Evolutionary conservation across 1,284 basidiomycete species (phyloP).

Genomic region (Anthracocystis panici-leucophaei): DNA sequence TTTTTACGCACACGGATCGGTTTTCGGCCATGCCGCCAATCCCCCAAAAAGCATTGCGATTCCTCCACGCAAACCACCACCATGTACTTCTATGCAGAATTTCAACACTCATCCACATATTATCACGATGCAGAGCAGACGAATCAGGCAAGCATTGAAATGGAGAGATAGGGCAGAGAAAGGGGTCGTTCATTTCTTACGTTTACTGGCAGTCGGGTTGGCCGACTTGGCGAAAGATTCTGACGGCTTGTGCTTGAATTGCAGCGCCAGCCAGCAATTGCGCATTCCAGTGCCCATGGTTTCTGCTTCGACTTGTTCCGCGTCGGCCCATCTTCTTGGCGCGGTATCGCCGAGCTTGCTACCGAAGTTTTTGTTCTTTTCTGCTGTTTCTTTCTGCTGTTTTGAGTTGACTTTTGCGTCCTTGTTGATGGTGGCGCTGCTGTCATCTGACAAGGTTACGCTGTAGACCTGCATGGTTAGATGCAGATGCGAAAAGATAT

Average conservation of each 20-base stretch:
- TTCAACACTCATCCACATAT: neutral
- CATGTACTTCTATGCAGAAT: slow-evolving; percentile 44
- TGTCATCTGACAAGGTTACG: neutral
- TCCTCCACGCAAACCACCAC: slow-evolving; percentile 16
- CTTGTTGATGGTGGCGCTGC: neutral
- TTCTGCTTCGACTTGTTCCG: slow-evolving; percentile 45
- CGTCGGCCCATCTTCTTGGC: slow-evolving; percentile 36
- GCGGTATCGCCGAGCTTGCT: slow-evolving; percentile 21
- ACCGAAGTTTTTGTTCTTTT: slow-evolving; percentile 44
- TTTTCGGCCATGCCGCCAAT: neutral
- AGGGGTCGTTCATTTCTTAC: neutral
- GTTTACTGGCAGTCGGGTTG: slow-evolving; percentile 1
- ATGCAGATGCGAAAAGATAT: slow-evolving; percentile 89
- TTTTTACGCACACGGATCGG: slow-evolving; percentile 4
- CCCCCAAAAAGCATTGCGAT: slow-evolving; percentile 12
- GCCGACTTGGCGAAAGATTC: neutral
- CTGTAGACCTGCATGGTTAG: slow-evolving; percentile 84
- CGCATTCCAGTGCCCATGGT: slow-evolving; percentile 61
- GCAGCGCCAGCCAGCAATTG: slow-evolving; percentile 45
- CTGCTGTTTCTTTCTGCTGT: slow-evolving; percentile 1
- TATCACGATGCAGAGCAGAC: neutral
- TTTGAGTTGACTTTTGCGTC: neutral
- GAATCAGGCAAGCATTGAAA: neutral
- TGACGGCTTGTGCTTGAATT: slow-evolving; percentile 6
- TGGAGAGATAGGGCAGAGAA: neutral